Evolutionary conservation across 2,329 filamentous ascomycete genomes (phyloP), one percentile per base, ranked within the genome.

Genomic region (Botrytis fabae): DNA sequence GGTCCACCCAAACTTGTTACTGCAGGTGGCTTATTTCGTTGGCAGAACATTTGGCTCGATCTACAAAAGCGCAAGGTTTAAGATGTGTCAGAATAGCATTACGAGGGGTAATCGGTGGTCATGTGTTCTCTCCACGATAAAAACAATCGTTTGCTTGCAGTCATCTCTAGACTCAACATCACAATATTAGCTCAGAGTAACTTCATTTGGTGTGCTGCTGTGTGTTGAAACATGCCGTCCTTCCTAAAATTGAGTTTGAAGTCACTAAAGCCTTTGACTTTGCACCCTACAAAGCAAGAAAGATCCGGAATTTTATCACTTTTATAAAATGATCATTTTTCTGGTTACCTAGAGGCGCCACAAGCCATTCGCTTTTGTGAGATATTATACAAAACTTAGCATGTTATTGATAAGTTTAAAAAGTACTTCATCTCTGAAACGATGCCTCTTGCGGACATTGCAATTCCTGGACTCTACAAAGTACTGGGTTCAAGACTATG

Each of bases 41-140:
- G 66, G 66, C 38, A 59, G 20, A 51, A 69, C 25, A 69, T 60
- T n/a, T 60, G 66, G 66, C 38, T 69, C 12, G 32, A 35, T 22
- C 7, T 69, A 25, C 22, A 35, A n/a, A 69, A 35, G 35, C 38
- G 66, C 10, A 44, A 69, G 35, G 18, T 59, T 60, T 69, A 51
- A 42, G 20, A 44, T 59, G n/a, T 4, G 35, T 35, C 20, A n/a
- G 5, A 5, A 7, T 54, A 22, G 12, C 12, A 25, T 46, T 7
- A 22, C 10, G 9, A 22, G 35, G 28, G 20, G 14, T 18, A 7
- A 60, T 25, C 20, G 9, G 62, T 25, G 4, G 25, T 35, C 28
- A 35, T 46, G 5, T 44, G 10, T 25, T 46, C 22, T 16, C 32
- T 32, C 7, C 16, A 6, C 12, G 6, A 25, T 25, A 14, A 38